Evolutionary conservation across 2,329 filamentous ascomycete genomes (phyloP).

Genomic region (Fusarium phyllophilum): DNA sequence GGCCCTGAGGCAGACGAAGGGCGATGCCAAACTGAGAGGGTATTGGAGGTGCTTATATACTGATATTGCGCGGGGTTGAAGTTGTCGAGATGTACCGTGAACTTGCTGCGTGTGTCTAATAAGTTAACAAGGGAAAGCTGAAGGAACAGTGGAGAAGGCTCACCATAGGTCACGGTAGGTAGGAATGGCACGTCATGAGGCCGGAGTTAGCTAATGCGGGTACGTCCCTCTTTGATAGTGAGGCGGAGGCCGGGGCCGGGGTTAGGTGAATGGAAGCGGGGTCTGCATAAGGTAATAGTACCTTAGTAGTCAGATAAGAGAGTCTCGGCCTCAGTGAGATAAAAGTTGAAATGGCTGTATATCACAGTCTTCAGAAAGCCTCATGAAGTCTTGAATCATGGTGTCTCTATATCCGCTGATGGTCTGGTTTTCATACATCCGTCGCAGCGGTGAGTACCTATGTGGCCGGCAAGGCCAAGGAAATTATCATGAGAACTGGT

Average conservation of each 20-base stretch:
- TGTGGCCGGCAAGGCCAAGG: too few relatives aligned
- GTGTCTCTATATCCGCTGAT: background rate
- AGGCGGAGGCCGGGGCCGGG: conserved; percentile 9
- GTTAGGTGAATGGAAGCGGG: background rate
- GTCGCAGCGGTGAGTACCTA: background rate
- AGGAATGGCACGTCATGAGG: conserved; percentile 40
- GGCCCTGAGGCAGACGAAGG: conserved; percentile 6
- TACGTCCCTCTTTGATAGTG: conserved; percentile 5
- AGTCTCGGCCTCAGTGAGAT: background rate
- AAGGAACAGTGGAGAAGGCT: conserved; percentile 11
- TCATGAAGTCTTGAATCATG: background rate
- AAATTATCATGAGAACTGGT: background rate
- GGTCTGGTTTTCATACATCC: background rate
- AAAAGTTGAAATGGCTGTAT: background rate
- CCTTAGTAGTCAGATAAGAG: background rate
- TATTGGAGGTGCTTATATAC: background rate
- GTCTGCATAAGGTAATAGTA: background rate
- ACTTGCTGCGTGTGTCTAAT: background rate
- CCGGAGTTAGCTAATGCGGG: conserved; percentile 21
- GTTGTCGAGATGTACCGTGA: background rate
- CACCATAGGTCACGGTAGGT: background rate
- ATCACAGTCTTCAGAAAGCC: background rate
- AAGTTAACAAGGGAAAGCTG: conserved; percentile 12
- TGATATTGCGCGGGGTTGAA: background rate
- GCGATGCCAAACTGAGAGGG: background rate